These are phyloP conservation scores for Naegleria fowleri DNA, from an alignment of 208 protist genomes.

Conservation along the genomic window DNA sequence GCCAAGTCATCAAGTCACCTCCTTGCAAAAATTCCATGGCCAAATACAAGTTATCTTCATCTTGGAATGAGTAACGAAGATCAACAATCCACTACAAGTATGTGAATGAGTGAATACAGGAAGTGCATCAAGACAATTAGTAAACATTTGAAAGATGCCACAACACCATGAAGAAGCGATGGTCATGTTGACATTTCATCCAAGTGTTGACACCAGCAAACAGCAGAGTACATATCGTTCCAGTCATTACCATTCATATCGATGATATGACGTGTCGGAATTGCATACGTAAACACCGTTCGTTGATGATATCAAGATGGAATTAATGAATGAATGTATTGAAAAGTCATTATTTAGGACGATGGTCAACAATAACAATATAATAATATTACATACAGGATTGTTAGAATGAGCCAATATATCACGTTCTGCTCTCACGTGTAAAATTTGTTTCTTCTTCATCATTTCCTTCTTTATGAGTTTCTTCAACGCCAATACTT, in stretches of 20 bases:
- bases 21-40: slow-evolving; percentile 87
- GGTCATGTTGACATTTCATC: too few relatives aligned
- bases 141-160: too few relatives aligned
- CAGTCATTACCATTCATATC: neutral
- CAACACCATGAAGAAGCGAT: too few relatives aligned
- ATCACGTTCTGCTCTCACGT: slow-evolving; percentile 78
- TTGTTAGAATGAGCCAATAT: slow-evolving; percentile 52
- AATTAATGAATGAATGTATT: too few relatives aligned
- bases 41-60: slow-evolving; percentile 76
- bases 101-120: too few relatives aligned
- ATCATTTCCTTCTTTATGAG: slow-evolving; percentile 77
- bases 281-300: too few relatives aligned
- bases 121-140: too few relatives aligned
- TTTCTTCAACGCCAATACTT: slow-evolving; percentile 81
- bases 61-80: slow-evolving; percentile 76
- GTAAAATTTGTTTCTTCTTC: slow-evolving; percentile 66
- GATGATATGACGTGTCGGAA: too few relatives aligned
- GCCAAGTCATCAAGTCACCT: slow-evolving; percentile 87
- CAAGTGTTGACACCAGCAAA: too few relatives aligned
- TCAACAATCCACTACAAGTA: slow-evolving; percentile 65
- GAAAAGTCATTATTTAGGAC: too few relatives aligned
- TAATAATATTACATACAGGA: slow-evolving; percentile 25
- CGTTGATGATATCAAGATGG: too few relatives aligned
- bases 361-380: too few relatives aligned
- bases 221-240: slow-evolving; percentile 32